These are phyloP conservation scores for Salpingoeca rosetta DNA, from an alignment of 78 protist genomes.

Conservation along the genomic window DNA sequence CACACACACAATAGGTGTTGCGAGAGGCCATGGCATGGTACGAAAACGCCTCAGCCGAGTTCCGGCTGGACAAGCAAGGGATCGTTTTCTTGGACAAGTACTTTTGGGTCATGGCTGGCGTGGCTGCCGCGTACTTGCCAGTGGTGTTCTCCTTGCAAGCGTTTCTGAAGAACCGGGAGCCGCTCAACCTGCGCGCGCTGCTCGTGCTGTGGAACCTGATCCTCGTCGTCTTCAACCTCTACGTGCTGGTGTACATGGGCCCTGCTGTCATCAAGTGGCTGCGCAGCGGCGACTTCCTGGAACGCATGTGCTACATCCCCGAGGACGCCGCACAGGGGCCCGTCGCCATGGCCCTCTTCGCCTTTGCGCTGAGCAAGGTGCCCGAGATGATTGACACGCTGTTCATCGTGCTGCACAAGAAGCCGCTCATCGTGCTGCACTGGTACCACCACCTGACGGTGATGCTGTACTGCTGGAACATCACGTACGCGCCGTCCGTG, in stretches of 20 bases:
- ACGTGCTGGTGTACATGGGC: background rate
- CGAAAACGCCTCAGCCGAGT: too few relatives aligned
- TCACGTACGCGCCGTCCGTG: background rate
- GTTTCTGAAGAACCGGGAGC: background rate
- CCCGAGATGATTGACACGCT: slow-evolving; percentile 32
- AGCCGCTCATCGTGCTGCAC: slow-evolving; percentile 37
- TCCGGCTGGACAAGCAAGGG: too few relatives aligned
- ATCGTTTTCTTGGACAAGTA: background rate
- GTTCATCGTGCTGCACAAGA: slow-evolving; percentile 10
- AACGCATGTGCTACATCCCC: background rate
- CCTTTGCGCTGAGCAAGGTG: slow-evolving; percentile 21
- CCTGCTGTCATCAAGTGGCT: background rate
- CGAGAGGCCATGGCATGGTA: too few relatives aligned
- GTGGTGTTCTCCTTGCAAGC: background rate
- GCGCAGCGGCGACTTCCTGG: background rate
- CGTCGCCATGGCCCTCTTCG: background rate
- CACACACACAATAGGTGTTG: too few relatives aligned
- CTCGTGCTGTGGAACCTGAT: background rate
- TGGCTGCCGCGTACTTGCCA: background rate
- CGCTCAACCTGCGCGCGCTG: background rate
- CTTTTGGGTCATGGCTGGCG: background rate
- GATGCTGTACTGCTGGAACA: slow-evolving; percentile 28
- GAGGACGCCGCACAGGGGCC: background rate
- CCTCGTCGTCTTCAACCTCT: background rate
- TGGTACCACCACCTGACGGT: slow-evolving; percentile 56